phyloP scores from a whole-genome alignment of 176 grass and related monocot genomes.

The Triticum urartu region DNA sequence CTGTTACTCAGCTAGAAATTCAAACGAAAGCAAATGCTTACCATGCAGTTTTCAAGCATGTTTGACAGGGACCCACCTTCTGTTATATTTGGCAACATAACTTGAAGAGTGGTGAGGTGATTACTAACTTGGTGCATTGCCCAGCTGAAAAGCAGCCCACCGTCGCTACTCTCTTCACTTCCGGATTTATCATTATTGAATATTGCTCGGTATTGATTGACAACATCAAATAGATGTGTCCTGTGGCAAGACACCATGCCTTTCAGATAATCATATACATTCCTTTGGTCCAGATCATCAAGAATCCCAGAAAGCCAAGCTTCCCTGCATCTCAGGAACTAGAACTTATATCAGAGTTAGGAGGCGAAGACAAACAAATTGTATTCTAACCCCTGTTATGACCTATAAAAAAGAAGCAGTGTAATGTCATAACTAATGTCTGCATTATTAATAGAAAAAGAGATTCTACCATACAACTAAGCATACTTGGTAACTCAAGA shows the following conservation, averaged over 20 bases:
- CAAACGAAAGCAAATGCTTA: constrained; percentile 41
- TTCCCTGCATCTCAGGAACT: constrained; percentile 99
- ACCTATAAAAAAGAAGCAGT: neutral
- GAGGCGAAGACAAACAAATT: constrained; percentile 3
- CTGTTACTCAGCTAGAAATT: neutral
- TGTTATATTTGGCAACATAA: constrained; percentile 92
- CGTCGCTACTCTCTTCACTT: constrained; percentile 82
- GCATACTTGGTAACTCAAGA: neutral
- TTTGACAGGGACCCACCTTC: constrained; percentile 90
- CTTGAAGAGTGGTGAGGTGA: constrained; percentile 77
- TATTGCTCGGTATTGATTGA: constrained; percentile 96
- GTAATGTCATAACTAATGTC: neutral
- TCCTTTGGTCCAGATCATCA: constrained; percentile 89
- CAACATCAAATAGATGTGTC: constrained; percentile 92
- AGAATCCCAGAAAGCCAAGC: constrained; percentile 90
- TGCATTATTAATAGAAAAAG: neutral
- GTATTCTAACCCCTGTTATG: neutral
- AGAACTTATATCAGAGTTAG: constrained; percentile 42
- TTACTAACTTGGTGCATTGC: constrained; percentile 94
- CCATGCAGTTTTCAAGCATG: constrained; percentile 94
- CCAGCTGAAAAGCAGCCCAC: constrained; percentile 95
- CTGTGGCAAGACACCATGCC: constrained; percentile 88
- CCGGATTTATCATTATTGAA: constrained; percentile 99
- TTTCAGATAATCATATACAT: constrained; percentile 88
- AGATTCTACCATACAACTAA: neutral